A percentile compares a stretch with the other conserved stretches of the same genome.
These are phyloP conservation scores for Claviceps citrina DNA, from an alignment of 2,329 filamentous ascomycete species.

Conservation along the genomic window DNA sequence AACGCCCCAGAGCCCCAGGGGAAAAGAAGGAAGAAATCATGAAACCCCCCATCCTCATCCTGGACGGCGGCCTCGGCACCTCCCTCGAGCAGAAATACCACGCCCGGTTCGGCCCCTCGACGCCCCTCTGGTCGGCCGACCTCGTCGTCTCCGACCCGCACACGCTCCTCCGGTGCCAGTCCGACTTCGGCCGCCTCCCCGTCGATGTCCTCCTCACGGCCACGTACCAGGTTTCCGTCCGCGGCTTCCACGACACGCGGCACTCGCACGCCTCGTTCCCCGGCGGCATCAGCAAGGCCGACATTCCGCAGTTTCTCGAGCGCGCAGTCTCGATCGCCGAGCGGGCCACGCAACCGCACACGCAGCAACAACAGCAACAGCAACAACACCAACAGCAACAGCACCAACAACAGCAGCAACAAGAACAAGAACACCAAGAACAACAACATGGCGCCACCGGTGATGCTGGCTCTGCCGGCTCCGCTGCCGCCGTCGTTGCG, in stretches of 20 bases:
- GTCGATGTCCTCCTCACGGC: constrained; percentile 50
- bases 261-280: constrained; percentile 23
- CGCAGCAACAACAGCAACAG: neutral
- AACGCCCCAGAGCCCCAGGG: too few species aligned
- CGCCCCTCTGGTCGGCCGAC: constrained; percentile 54
- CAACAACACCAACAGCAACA: neutral
- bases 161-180: constrained; percentile 39
- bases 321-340: constrained; percentile 29
- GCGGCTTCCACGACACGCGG: constrained; percentile 37
- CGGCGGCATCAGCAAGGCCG: constrained; percentile 24
- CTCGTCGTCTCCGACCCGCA: constrained; percentile 39
- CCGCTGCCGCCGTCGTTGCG: constrained; percentile 24
- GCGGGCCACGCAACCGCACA: constrained; percentile 16
- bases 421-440: neutral
- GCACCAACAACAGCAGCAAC: neutral
- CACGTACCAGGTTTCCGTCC: constrained; percentile 48
- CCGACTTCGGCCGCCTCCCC: constrained; percentile 38
- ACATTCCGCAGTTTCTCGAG: constrained; percentile 27
- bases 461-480: neutral
- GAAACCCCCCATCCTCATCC: constrained; percentile 20
- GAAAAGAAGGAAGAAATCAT: neutral
- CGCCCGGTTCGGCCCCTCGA: constrained; percentile 33
- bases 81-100: constrained; percentile 44
- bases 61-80: constrained; percentile 55
- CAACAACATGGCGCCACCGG: constrained; percentile 6